Percentiles rank a stretch among this genome's conserved stretches.
Evolutionary conservation across 805 yeast genomes (phyloP).

Genomic region (Groenewaldozyma salmanticensis): DNA sequence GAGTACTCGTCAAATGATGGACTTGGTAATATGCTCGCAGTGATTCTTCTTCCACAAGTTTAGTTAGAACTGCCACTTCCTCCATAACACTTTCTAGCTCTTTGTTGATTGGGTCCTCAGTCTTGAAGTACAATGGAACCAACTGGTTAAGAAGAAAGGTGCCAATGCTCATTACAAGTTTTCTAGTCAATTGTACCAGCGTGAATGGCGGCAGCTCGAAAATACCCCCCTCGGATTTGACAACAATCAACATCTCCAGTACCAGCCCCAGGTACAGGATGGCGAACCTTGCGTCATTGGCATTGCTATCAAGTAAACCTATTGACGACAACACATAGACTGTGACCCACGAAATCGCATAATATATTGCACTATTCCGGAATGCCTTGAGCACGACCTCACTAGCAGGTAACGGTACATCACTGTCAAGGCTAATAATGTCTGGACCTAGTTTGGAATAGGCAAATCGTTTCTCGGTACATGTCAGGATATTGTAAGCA

Average conservation of each 20-base stretch:
- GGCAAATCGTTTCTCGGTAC: constrained; percentile 63
- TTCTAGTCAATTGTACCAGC: background rate
- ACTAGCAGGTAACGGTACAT: too few species aligned
- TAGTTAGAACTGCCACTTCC: background rate
- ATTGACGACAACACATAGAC: background rate
- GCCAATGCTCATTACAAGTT: background rate
- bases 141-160: constrained; percentile 12
- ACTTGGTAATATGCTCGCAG: background rate
- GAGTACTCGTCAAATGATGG: background rate
- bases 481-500: constrained; percentile 70
- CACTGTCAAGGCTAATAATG: constrained; percentile 30
- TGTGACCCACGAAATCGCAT: background rate
- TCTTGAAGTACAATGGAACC: constrained; percentile 11
- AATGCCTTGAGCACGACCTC: background rate
- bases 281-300: too few species aligned
- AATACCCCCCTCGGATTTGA: background rate
- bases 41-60: background rate
- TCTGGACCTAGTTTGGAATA: constrained; percentile 84
- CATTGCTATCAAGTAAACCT: too few species aligned
- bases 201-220: background rate
- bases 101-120: constrained; percentile 1
- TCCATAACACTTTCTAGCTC: background rate
- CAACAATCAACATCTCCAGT: background rate
- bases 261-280: background rate
- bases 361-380: background rate